A percentile compares a stretch with the other conserved stretches of the same genome.
Conservation (phyloP, 495 filamentous ascomycete species). For the Extremus antarcticus region DNA sequence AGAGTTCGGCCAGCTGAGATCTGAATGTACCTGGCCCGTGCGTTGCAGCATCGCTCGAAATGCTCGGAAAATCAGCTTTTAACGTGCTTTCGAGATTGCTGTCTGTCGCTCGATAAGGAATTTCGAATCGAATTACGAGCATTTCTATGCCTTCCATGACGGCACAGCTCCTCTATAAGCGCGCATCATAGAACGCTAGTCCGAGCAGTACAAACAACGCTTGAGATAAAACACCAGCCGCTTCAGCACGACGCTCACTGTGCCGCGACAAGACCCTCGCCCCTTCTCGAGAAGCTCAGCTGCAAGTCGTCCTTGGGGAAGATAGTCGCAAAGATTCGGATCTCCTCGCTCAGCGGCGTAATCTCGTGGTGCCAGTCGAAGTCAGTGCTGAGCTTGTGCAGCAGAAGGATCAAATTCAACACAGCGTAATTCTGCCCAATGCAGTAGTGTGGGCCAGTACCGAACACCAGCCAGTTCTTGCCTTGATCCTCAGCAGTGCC, state of each 20-base stretch:
- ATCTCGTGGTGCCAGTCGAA: slow-evolving; percentile 85
- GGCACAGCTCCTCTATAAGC: no score
- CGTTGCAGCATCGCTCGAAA: no score
- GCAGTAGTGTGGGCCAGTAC: slow-evolving; percentile 93
- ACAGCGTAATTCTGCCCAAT: slow-evolving; percentile 91
- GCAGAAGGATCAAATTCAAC: slow-evolving; percentile 76
- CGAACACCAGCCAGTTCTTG: slow-evolving; percentile 98
- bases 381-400: slow-evolving; percentile 81
- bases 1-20: no score
- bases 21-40: no score
- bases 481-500: slow-evolving; percentile 82
- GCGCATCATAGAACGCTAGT: no score
- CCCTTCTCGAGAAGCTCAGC: slow-evolving; percentile 2
- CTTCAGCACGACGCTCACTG: background rate
- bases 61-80: no score
- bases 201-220: background rate
- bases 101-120: no score
- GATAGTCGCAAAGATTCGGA: slow-evolving; percentile 96
- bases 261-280: background rate
- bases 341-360: slow-evolving; percentile 75
- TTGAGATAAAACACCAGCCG: background rate
- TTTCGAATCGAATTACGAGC: no score
- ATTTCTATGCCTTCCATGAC: no score
- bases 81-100: no score
- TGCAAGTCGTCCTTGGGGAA: slow-evolving; percentile 61